Base-by-base conservation (phyloP, 2,329 filamentous ascomycete genomes). In the Plenodomus lindquistii region DNA sequence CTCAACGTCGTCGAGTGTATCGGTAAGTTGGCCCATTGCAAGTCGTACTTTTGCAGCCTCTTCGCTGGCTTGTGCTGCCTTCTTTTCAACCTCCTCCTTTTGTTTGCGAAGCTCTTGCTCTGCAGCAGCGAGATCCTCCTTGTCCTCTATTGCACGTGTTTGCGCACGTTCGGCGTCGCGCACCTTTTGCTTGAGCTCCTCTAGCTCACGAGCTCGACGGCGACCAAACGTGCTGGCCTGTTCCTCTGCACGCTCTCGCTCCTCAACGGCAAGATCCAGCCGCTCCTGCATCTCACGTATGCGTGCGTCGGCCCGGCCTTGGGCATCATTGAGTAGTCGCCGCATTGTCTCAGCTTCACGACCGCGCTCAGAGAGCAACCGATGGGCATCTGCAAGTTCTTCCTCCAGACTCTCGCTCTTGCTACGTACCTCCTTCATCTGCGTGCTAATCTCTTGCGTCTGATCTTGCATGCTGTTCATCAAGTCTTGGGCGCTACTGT, bases 261-360 rank as follows among this genome's bases (percentile, higher is more conserved):
- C 94, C 69, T 97, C 92, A n/a, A 96, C 82, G 0, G 92, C 92
- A 1, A 89, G 80, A 64, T 97, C 93, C 81, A 97, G 87, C 2
- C 88, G 85, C 48, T 90, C 85, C 44, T 90, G 87, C 85, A 96
- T 94, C 57, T 97, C 93, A 21, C 90, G 85, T 16, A 96, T 83
- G 65, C 91, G 89, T 51, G 79, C 79, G 57, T 97, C 92, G 1
- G 92, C 86, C 9, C 89, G 82, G 50, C 88, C 84, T 69, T 97
- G 91, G 8, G 92, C 89, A 57, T 97, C 93, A 15, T 87, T 86
- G 11, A 99, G 78, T 50, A 97, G 80, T 40, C 91, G 81, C 27
- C 94, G 85, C 92, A 99, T 97, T 1, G 91, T 97, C 75, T 97
- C 93, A 20, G 86, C 89, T 73, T 99, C 94, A 37, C 94, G 85